phyloP scores from a whole-genome alignment of 306 rosid genomes.

The Quercus gilva region DNA sequence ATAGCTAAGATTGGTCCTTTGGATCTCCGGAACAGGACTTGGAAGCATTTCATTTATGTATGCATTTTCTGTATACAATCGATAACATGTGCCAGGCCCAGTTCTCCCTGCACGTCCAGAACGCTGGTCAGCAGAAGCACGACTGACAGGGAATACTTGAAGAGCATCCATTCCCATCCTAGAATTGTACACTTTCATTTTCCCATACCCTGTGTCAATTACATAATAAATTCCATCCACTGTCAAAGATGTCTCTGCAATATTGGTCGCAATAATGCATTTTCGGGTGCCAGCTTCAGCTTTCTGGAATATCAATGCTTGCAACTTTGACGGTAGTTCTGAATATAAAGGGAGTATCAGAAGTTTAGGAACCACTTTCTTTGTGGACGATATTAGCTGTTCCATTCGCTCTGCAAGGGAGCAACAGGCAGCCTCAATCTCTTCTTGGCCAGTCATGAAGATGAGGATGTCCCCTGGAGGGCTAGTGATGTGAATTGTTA shows the following conservation, averaged over 20 bases:
- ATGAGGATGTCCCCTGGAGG: conserved; percentile 96
- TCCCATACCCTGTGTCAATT: conserved; percentile 95
- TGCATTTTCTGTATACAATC: conserved; percentile 85
- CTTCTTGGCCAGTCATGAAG: conserved; percentile 99
- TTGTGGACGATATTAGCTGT: conserved; percentile 69
- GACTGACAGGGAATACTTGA: conserved; percentile 94
- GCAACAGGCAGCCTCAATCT: conserved; percentile 97
- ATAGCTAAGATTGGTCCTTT: conserved; percentile 93
- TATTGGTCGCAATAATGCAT: conserved; percentile 97
- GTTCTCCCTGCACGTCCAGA: conserved; percentile 99
- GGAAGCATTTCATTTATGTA: conserved; percentile 81
- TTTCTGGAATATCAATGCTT: conserved; percentile 88
- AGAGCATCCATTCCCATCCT: conserved; percentile 99
- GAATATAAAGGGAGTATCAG: conserved; percentile 97
- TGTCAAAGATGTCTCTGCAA: conserved; percentile 95
- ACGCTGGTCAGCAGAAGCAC: conserved; percentile 99
- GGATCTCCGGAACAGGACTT: conserved; percentile 96
- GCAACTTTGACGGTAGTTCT: conserved; percentile 94
- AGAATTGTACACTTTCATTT: conserved; percentile 98
- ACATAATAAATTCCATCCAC: conserved; percentile 95
- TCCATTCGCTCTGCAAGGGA: conserved; percentile 92
- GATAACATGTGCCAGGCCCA: conserved; percentile 96
- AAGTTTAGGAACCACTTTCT: conserved; percentile 80
- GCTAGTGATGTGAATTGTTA: conserved; percentile 96
- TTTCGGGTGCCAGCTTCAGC: conserved; percentile 98